Base-by-base conservation (phyloP, 176 grass and related monocot species). In the Thalia dealbata region DNA sequence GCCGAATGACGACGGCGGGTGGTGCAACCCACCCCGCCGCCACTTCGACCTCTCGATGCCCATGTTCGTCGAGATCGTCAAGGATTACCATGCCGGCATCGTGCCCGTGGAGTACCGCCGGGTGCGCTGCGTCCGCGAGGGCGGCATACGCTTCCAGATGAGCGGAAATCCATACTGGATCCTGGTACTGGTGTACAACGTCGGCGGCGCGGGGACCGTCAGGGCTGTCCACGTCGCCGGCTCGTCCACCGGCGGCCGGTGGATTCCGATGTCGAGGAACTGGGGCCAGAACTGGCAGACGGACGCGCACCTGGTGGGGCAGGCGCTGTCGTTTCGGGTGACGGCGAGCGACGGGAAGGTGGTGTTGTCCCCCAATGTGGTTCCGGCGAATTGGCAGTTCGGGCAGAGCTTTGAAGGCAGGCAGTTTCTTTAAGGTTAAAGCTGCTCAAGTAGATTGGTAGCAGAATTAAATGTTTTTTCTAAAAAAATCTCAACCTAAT, bases 21-120 rank as follows among this genome's bases (percentile, higher is more conserved):
- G 91, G 91, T 96, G 91, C 75, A 96, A 96, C 79, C 83, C 91
- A 60, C 91, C 91, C 11, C 91, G 81, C n/a, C 29, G 70, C 38
- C 91, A 96, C 83, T 96, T 96, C 67, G 91, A 96, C 73, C 83
- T 96, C 42, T 69, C 88, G 0, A 72, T 72, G 70, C 70, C 70
- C 38, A 72, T 72, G 70, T 99, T 93, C 77, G 81, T 93, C 81
- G 85, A 87, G 71, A 99, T 99, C 73, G 95, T 38, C 32, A 38
- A 38, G 32, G 32, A 38, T 38, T 38, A 38, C 32, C 32, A 38
- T 4, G 32, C 32, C 4, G 32, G 32, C 32, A 38, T 38, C 32
- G 32, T 38, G 32, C 32, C 32, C 32, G 32, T 38, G 3, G 32
- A 62, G 60, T 62, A 25, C 60, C 60, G 60, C 10, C 60, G 60